phyloP scores from a whole-genome alignment of 192 early-diverging fungal genomes.

The Pilaira anomala region DNA sequence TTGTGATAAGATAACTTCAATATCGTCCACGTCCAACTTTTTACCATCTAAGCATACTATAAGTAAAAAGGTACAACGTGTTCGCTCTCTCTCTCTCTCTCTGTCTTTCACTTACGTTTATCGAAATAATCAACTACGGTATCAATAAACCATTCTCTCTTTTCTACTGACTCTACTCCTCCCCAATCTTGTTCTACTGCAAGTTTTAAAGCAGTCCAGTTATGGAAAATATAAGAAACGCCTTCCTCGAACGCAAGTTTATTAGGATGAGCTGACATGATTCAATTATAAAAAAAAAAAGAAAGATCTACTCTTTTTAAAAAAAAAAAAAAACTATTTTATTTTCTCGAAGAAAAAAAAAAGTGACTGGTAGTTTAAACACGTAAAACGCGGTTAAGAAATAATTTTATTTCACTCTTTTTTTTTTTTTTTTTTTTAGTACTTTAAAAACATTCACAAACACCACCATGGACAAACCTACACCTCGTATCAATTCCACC shows the following conservation, averaged over 20 bases:
- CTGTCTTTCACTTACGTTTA: constrained; percentile 45
- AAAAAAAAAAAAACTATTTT: too few species aligned
- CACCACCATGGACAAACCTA: constrained; percentile 33
- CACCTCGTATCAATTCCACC: constrained; percentile 32
- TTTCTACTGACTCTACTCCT: constrained; percentile 59
- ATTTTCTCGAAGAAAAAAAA: too few species aligned
- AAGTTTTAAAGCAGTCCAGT: constrained; percentile 70
- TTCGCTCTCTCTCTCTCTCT: too few species aligned
- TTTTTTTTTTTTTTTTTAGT: background rate
- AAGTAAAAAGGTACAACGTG: background rate
- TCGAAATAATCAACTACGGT: constrained; percentile 63
- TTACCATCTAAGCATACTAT: constrained; percentile 40
- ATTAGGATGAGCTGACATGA: constrained; percentile 41
- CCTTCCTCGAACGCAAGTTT: constrained; percentile 58
- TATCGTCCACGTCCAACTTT: constrained; percentile 46
- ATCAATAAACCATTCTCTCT: constrained; percentile 65
- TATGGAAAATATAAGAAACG: constrained; percentile 55
- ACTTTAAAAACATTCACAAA: background rate
- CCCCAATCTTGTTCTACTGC: constrained; percentile 74
- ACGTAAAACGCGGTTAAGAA: too few species aligned
- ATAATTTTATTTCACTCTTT: background rate
- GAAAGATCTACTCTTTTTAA: background rate
- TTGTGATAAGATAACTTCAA: constrained; percentile 52
- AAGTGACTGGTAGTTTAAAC: too few species aligned
- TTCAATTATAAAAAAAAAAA: background rate